A percentile compares a stretch with the other conserved stretches of the same genome.
phyloP scores from a whole-genome alignment of 441 rosid genomes.

The Manihot esculenta region DNA sequence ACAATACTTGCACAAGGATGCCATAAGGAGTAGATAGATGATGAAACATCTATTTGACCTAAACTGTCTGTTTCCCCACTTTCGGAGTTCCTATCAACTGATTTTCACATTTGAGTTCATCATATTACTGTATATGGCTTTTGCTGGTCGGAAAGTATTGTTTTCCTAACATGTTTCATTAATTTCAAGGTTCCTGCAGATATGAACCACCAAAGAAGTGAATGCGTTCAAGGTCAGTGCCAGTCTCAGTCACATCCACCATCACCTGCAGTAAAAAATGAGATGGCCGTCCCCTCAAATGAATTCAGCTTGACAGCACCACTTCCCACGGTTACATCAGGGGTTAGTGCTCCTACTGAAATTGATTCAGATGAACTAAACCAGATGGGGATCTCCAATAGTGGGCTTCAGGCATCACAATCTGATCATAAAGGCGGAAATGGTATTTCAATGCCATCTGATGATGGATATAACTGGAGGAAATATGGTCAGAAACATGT shows the following conservation, averaged over 20 bases:
- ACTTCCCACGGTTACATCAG: slow-evolving; percentile 43
- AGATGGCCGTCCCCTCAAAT: slow-evolving; percentile 61
- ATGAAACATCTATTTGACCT: neutral
- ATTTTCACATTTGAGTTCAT: slow-evolving; percentile 16
- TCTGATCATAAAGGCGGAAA: slow-evolving; percentile 61
- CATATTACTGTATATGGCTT: slow-evolving; percentile 2
- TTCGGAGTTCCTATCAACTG: neutral
- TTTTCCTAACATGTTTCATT: slow-evolving; percentile 43
- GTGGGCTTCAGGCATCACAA: slow-evolving; percentile 40
- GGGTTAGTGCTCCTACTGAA: slow-evolving; percentile 47
- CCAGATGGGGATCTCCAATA: slow-evolving; percentile 42
- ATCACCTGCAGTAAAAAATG: slow-evolving; percentile 44
- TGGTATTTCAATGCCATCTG: slow-evolving; percentile 48
- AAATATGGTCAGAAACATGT: slow-evolving; percentile 98
- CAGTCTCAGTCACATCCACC: slow-evolving; percentile 47
- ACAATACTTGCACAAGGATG: slow-evolving; percentile 5
- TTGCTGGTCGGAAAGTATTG: slow-evolving; percentile 4
- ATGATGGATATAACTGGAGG: slow-evolving; percentile 97
- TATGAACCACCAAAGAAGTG: slow-evolving; percentile 45
- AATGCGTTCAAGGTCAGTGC: slow-evolving; percentile 44
- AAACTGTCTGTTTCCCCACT: neutral
- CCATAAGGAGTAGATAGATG: slow-evolving; percentile 3
- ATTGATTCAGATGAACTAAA: slow-evolving; percentile 57
- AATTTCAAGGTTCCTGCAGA: slow-evolving; percentile 79
- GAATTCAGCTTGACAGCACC: slow-evolving; percentile 54